A percentile compares a stretch with the other conserved stretches of the same genome.
Conservation (phyloP, 2,329 filamentous ascomycete species). For the Stachybotrys chartarum region DNA sequence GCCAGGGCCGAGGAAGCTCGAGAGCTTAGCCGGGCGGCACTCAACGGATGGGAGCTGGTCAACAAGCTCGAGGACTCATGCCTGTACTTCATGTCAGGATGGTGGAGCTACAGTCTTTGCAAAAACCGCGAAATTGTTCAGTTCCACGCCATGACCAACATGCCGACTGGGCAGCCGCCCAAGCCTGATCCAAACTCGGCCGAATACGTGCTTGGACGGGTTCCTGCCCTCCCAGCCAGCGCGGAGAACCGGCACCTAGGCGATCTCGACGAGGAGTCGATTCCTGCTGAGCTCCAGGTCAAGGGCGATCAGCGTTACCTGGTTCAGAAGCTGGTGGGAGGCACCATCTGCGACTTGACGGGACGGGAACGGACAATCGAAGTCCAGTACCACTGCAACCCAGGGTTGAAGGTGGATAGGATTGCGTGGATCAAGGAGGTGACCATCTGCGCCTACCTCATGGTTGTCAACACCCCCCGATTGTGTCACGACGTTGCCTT, state of each 20-base stretch:
- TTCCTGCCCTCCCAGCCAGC: slow-evolving; percentile 23
- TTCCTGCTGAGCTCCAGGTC: slow-evolving; percentile 62
- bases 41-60: slow-evolving; percentile 73
- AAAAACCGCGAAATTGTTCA: slow-evolving; percentile 83
- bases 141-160: slow-evolving; percentile 73
- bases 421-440: slow-evolving; percentile 94
- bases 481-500: slow-evolving; percentile 86
- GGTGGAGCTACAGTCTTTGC: slow-evolving; percentile 97
- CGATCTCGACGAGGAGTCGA: slow-evolving; percentile 18
- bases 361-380: slow-evolving; percentile 76
- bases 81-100: slow-evolving; percentile 75
- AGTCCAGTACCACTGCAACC: slow-evolving; percentile 74
- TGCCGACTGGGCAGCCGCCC: slow-evolving; percentile 63
- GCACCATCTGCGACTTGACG: slow-evolving; percentile 81
- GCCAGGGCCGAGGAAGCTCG: slow-evolving; percentile 70
- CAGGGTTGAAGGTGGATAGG: slow-evolving; percentile 61
- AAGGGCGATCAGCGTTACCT: slow-evolving; percentile 82
- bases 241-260: slow-evolving; percentile 15
- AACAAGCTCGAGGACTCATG: slow-evolving; percentile 74
- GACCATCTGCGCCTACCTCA: slow-evolving; percentile 83
- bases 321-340: slow-evolving; percentile 71
- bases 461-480: slow-evolving; percentile 85
- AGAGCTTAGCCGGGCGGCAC: slow-evolving; percentile 70
- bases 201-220: slow-evolving; percentile 69
- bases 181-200: slow-evolving; percentile 68